These are phyloP conservation scores for Fremontodendron californicum DNA, from an alignment of 345 rosid genomes.

Conservation along the genomic window DNA sequence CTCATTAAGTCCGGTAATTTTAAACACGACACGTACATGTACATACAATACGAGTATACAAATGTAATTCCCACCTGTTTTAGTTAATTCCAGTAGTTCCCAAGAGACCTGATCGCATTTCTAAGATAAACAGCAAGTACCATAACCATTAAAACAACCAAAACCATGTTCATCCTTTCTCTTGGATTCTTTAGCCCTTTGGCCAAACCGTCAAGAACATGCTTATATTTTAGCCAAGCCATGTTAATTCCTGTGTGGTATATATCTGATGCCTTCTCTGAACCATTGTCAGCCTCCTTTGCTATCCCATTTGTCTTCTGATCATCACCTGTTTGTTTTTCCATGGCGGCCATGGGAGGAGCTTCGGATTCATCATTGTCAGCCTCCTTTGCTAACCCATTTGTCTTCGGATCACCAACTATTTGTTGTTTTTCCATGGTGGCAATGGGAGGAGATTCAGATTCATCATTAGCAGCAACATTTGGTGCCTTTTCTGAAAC, in stretches of 20 bases:
- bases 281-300: background rate
- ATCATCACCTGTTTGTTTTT: background rate
- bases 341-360: background rate
- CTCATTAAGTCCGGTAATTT: too few species aligned
- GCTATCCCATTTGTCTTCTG: background rate
- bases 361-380: too few species aligned
- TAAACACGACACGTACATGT: too few species aligned
- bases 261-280: background rate
- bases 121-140: constrained; percentile 23
- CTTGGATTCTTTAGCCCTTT: constrained; percentile 19
- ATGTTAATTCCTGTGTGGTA: background rate
- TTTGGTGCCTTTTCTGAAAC: background rate
- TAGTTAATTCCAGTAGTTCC: constrained; percentile 19
- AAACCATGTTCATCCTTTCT: constrained; percentile 19
- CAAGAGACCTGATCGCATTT: constrained; percentile 20
- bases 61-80: background rate
- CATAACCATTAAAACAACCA: constrained; percentile 23
- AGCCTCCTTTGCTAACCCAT: too few species aligned
- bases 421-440: too few species aligned
- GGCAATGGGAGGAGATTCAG: too few species aligned
- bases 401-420: too few species aligned
- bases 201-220: constrained; percentile 3
- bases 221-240: too few species aligned
- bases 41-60: too few species aligned
- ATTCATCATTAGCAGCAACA: too few species aligned